phyloP scores from a whole-genome alignment of 345 rosid genomes.

The Citrus maxima region DNA sequence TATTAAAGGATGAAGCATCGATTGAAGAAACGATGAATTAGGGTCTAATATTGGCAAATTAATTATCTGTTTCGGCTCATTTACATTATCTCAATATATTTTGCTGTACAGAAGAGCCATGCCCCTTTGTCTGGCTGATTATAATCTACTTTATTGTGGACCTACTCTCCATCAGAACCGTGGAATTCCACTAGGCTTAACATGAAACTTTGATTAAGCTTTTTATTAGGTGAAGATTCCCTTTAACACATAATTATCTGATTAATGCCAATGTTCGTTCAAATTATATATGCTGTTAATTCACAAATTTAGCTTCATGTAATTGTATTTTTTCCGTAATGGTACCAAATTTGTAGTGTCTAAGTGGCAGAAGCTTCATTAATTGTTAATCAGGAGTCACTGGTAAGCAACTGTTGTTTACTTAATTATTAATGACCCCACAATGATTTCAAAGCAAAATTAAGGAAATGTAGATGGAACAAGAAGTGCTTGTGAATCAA shows the following conservation, averaged over 20 bases:
- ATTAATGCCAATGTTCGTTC: background rate
- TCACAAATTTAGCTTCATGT: background rate
- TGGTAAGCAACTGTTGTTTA: background rate
- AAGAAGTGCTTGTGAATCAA: conserved; percentile 5
- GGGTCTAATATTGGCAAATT: conserved; percentile 16
- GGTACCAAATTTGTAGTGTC: background rate
- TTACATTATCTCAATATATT: background rate
- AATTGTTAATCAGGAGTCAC: background rate
- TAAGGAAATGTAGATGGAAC: conserved; percentile 12
- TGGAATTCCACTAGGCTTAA: conserved; percentile 10
- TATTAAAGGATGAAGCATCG: background rate
- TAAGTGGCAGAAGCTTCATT: background rate
- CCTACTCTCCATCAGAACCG: conserved; percentile 10
- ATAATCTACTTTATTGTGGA: conserved; percentile 30
- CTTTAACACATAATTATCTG: background rate
- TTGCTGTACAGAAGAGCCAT: conserved; percentile 25
- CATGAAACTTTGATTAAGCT: conserved; percentile 14
- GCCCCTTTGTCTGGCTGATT: conserved; percentile 33
- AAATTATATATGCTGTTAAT: background rate
- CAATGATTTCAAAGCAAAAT: background rate
- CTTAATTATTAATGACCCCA: background rate
- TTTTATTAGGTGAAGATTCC: conserved; percentile 30
- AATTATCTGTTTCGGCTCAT: background rate
- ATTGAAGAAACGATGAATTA: background rate
- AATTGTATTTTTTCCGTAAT: background rate